phyloP scores from a whole-genome alignment of 345 rosid genomes.

The Capsella bursapastoris region DNA sequence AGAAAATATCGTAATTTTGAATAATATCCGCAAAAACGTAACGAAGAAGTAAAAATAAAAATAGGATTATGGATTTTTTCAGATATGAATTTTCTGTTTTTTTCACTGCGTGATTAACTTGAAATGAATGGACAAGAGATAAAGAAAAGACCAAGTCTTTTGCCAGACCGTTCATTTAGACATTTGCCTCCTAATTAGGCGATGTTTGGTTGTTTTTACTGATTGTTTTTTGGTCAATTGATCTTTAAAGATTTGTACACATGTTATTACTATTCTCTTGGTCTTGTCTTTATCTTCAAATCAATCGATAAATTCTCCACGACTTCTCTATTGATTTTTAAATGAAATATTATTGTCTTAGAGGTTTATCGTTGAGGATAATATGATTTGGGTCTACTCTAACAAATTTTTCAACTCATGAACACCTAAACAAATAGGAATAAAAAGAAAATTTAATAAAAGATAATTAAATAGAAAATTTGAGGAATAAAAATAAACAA shows the following conservation, averaged over 20 bases:
- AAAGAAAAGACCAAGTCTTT: constrained; percentile 36
- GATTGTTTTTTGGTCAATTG: too few species aligned
- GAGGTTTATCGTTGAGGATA: too few species aligned
- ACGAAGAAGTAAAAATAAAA: constrained; percentile 7
- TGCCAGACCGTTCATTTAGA: constrained; percentile 40
- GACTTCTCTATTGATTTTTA: not conserved
- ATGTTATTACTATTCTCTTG: not conserved
- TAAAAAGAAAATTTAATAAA: too few species aligned
- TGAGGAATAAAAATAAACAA: not conserved
- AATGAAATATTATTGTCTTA: too few species aligned
- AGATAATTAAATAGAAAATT: not conserved
- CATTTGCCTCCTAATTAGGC: constrained; percentile 17
- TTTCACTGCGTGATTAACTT: constrained; percentile 25
- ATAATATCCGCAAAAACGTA: constrained; percentile 11
- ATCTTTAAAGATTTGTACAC: not conserved
- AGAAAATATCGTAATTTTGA: not conserved
- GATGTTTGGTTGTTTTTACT: constrained; percentile 10
- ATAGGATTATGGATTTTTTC: constrained; percentile 13
- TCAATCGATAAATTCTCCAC: not conserved
- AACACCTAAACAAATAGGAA: too few species aligned
- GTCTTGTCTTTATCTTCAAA: not conserved
- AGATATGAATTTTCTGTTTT: constrained; percentile 30
- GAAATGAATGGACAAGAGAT: constrained; percentile 32
- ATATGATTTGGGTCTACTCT: not conserved
- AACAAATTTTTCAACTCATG: not conserved